Conservation (phyloP, 202 grass and related monocot genomes). For the Setaria italica region DNA sequence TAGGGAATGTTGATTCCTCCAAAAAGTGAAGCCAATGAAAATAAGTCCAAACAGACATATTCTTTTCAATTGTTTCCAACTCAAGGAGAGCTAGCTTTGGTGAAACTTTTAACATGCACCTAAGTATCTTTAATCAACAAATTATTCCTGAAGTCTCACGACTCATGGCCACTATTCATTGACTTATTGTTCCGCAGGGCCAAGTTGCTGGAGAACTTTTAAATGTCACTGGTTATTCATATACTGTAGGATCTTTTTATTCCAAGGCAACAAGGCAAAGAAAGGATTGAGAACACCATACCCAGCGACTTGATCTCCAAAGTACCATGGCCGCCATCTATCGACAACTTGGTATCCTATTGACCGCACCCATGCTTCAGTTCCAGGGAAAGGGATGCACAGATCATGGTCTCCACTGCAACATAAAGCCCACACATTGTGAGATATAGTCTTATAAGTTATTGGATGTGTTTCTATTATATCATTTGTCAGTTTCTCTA, state of each 20-base stretch:
- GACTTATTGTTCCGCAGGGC: background rate
- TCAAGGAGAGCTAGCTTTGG: background rate
- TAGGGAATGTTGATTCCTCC: background rate
- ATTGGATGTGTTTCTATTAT: background rate
- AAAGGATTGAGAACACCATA: constrained; percentile 45
- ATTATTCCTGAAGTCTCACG: background rate
- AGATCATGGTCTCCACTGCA: constrained; percentile 86
- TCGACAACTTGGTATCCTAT: constrained; percentile 73
- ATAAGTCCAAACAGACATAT: background rate
- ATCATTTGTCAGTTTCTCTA: background rate
- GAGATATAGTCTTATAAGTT: background rate
- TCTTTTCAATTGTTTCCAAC: background rate
- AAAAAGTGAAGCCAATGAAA: background rate
- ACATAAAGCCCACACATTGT: constrained; percentile 2
- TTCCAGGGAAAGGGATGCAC: constrained; percentile 78
- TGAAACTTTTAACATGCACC: background rate
- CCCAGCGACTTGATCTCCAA: constrained; percentile 67
- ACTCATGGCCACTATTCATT: background rate
- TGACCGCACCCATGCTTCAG: constrained; percentile 77
- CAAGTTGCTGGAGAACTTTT: background rate
- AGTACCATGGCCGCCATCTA: constrained; percentile 81
- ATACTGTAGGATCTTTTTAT: background rate
- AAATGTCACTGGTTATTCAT: background rate
- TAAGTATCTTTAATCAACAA: background rate
- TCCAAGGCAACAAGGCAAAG: background rate